A percentile compares a stretch with the other conserved stretches of the same genome.
These are phyloP conservation scores for Cornus florida DNA, from an alignment of 148 eudicot species.

Conservation along the genomic window DNA sequence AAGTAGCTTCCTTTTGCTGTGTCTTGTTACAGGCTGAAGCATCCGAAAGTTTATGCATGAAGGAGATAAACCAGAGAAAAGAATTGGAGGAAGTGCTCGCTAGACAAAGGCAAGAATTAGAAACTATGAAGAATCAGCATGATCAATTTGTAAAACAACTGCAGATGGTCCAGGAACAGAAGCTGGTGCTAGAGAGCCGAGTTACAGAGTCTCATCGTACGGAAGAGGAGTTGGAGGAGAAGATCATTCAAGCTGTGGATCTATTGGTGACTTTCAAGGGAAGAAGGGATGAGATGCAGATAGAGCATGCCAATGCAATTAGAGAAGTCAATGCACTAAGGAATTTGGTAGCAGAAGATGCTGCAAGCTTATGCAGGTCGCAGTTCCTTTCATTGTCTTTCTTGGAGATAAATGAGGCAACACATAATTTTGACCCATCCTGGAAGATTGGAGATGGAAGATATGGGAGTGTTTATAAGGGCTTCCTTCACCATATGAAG, in stretches of 20 bases:
- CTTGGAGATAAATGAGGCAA: conserved; percentile 68
- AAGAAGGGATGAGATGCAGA: conserved; percentile 54
- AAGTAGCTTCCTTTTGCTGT: background rate
- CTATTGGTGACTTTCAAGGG: conserved; percentile 62
- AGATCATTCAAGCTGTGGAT: conserved; percentile 67
- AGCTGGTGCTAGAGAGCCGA: conserved; percentile 45
- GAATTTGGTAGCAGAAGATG: conserved; percentile 25
- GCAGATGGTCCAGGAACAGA: conserved; percentile 44
- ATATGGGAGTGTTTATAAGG: conserved; percentile 68
- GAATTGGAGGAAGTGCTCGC: conserved; percentile 47
- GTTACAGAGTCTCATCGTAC: conserved; percentile 38
- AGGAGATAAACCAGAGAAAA: conserved; percentile 39
- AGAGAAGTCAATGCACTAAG: conserved; percentile 36
- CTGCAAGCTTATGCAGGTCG: conserved; percentile 13
- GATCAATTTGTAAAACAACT: conserved; percentile 43
- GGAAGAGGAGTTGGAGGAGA: conserved; percentile 67
- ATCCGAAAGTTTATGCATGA: conserved; percentile 37
- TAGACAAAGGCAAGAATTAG: conserved; percentile 47
- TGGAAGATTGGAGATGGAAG: conserved; percentile 73
- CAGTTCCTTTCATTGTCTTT: conserved; percentile 56
- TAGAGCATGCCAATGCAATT: conserved; percentile 45
- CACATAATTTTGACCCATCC: conserved; percentile 66
- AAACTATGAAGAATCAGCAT: conserved; percentile 47
- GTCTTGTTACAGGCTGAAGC: conserved; percentile 59
- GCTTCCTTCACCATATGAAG: conserved; percentile 53